Conservation (phyloP, 1,139 yeast genomes). For the Kazachstania sp. region DNA sequence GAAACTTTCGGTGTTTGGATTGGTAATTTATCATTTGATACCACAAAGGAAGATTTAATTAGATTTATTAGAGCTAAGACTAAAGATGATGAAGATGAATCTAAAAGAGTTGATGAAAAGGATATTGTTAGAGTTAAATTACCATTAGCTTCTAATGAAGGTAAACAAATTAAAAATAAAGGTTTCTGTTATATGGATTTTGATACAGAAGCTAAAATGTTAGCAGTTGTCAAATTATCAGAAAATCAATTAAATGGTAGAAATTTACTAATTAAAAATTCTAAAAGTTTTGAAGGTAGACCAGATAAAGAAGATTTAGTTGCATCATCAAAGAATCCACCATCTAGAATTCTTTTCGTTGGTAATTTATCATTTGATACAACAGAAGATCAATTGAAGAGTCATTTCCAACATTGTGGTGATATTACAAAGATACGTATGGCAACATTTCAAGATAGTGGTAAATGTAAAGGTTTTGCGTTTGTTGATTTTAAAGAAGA, state of each 20-base stretch:
- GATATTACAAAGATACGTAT: conserved; percentile 74
- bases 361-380: conserved; percentile 93
- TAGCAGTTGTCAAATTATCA: conserved; percentile 56
- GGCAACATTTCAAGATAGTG: conserved; percentile 95
- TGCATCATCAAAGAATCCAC: conserved; percentile 62
- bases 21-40: conserved; percentile 84
- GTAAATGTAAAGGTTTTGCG: conserved; percentile 95
- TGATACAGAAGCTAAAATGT: conserved; percentile 51
- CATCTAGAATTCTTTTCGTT: conserved; percentile 80
- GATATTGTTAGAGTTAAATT: conserved; percentile 55
- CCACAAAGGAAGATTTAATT: conserved; percentile 64
- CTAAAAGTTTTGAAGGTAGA: conserved; percentile 79
- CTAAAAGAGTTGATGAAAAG: conserved; percentile 34
- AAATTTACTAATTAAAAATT: conserved; percentile 73
- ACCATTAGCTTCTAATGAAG: conserved; percentile 49
- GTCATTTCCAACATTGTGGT: conserved; percentile 70
- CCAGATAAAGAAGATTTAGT: conserved; percentile 51
- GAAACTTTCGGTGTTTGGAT: conserved; percentile 80
- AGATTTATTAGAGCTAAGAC: conserved; percentile 60
- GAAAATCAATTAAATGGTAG: conserved; percentile 76
- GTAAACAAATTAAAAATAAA: conserved; percentile 45
- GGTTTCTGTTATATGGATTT: conserved; percentile 94
- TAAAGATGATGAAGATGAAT: conserved; percentile 33
- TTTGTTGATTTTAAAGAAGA: conserved; percentile 79
- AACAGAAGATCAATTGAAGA: conserved; percentile 67